Conservation (phyloP, 352 stramenopile species). For the Elongisporangium senticosum region DNA sequence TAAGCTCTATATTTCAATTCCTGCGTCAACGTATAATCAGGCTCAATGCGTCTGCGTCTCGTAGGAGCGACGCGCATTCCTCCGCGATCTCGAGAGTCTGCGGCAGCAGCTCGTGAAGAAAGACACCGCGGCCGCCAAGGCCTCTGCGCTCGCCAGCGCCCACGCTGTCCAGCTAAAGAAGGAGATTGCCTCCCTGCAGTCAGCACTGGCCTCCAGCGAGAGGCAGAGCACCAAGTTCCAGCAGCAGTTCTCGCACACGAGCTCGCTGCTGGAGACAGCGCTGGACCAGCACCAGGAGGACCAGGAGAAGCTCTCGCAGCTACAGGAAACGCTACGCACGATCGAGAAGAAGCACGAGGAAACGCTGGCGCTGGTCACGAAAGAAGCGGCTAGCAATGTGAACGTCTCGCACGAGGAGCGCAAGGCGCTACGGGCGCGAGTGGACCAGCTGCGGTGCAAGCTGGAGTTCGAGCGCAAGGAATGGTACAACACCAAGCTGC, state of each 20-base stretch:
- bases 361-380: constrained; percentile 44
- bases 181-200: constrained; percentile 58
- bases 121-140: constrained; percentile 44
- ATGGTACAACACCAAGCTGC: constrained; percentile 44
- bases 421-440: constrained; percentile 55
- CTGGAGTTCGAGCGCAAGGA: constrained; percentile 67
- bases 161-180: constrained; percentile 75
- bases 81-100: constrained; percentile 68
- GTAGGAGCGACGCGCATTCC: constrained; percentile 61
- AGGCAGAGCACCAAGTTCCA: constrained; percentile 38
- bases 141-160: constrained; percentile 41
- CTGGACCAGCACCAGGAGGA: constrained; percentile 74
- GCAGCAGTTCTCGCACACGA: constrained; percentile 62
- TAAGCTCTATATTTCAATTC: background rate
- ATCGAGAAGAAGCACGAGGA: constrained; percentile 64
- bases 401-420: constrained; percentile 60
- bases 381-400: constrained; percentile 45
- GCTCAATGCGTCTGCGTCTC: background rate
- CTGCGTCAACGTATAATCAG: background rate
- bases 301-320: constrained; percentile 35
- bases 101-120: constrained; percentile 76
- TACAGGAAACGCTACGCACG: constrained; percentile 49
- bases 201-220: constrained; percentile 32
- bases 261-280: constrained; percentile 60
- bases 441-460: constrained; percentile 62